phyloP scores from a whole-genome alignment of 495 filamentous ascomycete genomes.

The Penicillium cosmopolitanum region DNA sequence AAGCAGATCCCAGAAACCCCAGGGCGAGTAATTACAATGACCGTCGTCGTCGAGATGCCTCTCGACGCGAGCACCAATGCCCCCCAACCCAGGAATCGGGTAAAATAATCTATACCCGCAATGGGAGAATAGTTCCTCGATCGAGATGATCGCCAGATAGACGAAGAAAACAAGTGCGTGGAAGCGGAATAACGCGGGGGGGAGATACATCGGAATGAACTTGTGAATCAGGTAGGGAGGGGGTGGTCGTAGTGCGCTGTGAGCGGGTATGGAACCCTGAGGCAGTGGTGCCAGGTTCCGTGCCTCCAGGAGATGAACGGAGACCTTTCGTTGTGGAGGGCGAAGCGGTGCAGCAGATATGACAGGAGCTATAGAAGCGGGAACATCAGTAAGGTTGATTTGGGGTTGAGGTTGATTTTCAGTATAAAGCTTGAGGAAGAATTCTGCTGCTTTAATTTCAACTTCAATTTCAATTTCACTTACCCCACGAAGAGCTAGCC shows the following conservation, averaged over 20 bases:
- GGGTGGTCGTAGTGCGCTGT: slow-evolving; percentile 83
- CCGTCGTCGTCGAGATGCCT: slow-evolving; percentile 63
- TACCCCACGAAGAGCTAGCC: slow-evolving; percentile 39
- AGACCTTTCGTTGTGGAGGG: slow-evolving; percentile 58
- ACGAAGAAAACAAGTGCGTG: slow-evolving; percentile 82
- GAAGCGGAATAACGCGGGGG: slow-evolving; percentile 64
- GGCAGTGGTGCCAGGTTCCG: slow-evolving; percentile 64
- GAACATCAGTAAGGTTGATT: not conserved
- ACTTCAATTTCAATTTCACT: not conserved
- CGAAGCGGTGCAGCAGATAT: slow-evolving; percentile 74
- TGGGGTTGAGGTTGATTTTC: not conserved
- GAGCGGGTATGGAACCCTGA: slow-evolving; percentile 64
- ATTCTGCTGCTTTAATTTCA: not conserved
- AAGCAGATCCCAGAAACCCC: slow-evolving; percentile 78
- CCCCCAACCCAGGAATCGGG: slow-evolving; percentile 68
- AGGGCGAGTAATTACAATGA: slow-evolving; percentile 75
- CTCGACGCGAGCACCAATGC: slow-evolving; percentile 72
- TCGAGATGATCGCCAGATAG: slow-evolving; percentile 65
- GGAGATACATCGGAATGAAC: slow-evolving; percentile 74
- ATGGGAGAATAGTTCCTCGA: slow-evolving; percentile 78
- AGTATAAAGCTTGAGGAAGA: too few relatives aligned
- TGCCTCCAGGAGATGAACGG: slow-evolving; percentile 54
- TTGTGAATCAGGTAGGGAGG: slow-evolving; percentile 65
- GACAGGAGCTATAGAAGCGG: slow-evolving; percentile 43
- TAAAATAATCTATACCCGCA: slow-evolving; percentile 75